phyloP scores from a whole-genome alignment of 306 rosid genomes.

The Mucuna pruriens region DNA sequence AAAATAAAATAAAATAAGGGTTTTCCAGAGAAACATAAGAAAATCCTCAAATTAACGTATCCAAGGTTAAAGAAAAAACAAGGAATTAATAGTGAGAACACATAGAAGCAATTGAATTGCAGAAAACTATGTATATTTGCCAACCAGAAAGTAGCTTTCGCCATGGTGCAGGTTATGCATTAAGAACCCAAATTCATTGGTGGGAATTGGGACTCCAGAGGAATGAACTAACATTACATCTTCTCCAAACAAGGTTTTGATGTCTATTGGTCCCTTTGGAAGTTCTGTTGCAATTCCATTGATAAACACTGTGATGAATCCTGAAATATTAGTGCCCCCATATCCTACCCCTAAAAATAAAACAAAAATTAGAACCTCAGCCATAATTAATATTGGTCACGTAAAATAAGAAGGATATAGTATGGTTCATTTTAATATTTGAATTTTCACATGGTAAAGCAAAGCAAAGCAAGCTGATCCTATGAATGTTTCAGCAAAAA shows the following conservation, averaged over 20 bases:
- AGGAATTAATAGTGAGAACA: not conserved
- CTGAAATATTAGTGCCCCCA: constrained; percentile 42
- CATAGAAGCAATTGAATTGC: not conserved
- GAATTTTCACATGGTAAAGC: not conserved
- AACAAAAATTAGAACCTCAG: not conserved
- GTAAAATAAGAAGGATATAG: not conserved
- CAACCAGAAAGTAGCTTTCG: constrained; percentile 89
- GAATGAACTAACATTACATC: constrained; percentile 75
- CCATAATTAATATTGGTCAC: not conserved
- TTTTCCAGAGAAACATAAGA: not conserved
- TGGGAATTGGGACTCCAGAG: constrained; percentile 72
- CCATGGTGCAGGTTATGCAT: constrained; percentile 74
- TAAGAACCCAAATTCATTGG: constrained; percentile 76
- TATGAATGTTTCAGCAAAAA: constrained; percentile 11
- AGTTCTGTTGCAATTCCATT: constrained; percentile 84
- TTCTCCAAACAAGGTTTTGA: constrained; percentile 71
- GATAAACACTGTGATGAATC: constrained; percentile 73
- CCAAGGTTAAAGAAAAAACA: not conserved
- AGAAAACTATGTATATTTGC: not conserved
- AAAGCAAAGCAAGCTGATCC: not conserved
- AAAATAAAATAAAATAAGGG: not conserved
- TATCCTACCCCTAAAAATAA: not conserved
- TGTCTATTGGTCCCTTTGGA: constrained; percentile 69
- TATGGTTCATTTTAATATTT: not conserved
- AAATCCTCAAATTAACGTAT: not conserved